Percentiles rank a stretch among this genome's conserved stretches.
Conservation (phyloP, 2,329 filamentous ascomycete species). For the Pestalotiopsis fici region DNA sequence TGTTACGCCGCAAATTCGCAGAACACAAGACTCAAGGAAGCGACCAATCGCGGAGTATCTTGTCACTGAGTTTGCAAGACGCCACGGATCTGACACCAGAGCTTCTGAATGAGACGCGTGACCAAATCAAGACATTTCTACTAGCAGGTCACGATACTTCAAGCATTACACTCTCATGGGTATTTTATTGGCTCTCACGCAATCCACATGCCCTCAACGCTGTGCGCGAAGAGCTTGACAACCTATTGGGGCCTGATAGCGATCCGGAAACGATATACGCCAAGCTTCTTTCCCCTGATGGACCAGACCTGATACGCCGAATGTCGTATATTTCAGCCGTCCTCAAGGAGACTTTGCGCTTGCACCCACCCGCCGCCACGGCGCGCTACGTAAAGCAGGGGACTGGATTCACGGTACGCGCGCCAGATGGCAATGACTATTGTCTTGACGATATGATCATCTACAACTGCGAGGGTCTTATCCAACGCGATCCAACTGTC, state of each 20-base stretch:
- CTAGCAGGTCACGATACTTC: not conserved
- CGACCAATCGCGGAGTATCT: not conserved
- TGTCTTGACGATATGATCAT: slow-evolving; percentile 35
- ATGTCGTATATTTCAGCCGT: slow-evolving; percentile 38
- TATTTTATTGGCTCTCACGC: not conserved
- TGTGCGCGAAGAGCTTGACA: not conserved
- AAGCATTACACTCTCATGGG: not conserved
- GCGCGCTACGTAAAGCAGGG: slow-evolving; percentile 27
- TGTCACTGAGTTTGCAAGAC: not conserved
- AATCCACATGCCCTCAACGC: not conserved
- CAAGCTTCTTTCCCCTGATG: slow-evolving; percentile 7
- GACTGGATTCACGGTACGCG: slow-evolving; percentile 27
- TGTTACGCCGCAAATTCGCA: not conserved
- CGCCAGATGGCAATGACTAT: slow-evolving; percentile 25
- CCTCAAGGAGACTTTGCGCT: slow-evolving; percentile 37
- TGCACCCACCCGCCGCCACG: slow-evolving; percentile 34
- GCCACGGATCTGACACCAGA: not conserved
- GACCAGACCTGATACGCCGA: slow-evolving; percentile 23
- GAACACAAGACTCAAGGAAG: not conserved
- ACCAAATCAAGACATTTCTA: not conserved
- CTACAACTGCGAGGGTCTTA: slow-evolving; percentile 32
- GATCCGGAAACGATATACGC: not conserved
- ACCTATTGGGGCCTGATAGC: not conserved
- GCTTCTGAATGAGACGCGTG: not conserved
- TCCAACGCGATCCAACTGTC: slow-evolving; percentile 32